These are phyloP conservation scores for Populus ilicifolia DNA, from an alignment of 345 rosid genomes.

Conservation along the genomic window DNA sequence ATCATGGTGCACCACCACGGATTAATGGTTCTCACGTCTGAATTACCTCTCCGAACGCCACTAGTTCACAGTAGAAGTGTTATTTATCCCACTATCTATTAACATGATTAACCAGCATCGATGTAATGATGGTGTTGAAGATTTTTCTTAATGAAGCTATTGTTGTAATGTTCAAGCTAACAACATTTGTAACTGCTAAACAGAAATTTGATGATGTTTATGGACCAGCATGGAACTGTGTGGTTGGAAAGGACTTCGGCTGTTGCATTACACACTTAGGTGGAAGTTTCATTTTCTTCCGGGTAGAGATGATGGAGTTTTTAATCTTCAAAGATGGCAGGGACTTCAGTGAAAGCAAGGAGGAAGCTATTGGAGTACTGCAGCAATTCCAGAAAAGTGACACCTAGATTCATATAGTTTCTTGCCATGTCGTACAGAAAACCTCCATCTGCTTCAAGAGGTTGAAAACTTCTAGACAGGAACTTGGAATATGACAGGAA, in stretches of 20 bases:
- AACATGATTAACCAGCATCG: too few relatives aligned
- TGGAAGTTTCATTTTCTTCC: conserved; percentile 48
- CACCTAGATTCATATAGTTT: not conserved
- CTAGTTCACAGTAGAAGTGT: too few relatives aligned
- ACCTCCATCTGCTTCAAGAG: not conserved
- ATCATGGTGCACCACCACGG: not conserved
- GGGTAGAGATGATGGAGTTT: conserved; percentile 47
- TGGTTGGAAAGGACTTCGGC: conserved; percentile 48
- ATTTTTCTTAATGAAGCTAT: not conserved
- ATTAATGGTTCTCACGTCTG: not conserved
- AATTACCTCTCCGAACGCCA: not conserved
- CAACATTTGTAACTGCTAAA: not conserved
- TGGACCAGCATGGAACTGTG: conserved; percentile 50
- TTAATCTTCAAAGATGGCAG: conserved; percentile 49
- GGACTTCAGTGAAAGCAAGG: conserved; percentile 41
- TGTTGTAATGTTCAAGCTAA: not conserved
- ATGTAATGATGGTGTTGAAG: not conserved
- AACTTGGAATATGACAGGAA: not conserved
- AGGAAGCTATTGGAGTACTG: conserved; percentile 39
- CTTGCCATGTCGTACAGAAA: not conserved
- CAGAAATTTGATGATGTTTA: conserved; percentile 50
- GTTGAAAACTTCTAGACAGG: not conserved
- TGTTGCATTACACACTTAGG: conserved; percentile 46
- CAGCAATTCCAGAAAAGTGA: conserved; percentile 16
- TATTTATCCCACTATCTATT: too few relatives aligned